Conservation (phyloP, 2,329 filamentous ascomycete species). For the Xylaria sp. region DNA sequence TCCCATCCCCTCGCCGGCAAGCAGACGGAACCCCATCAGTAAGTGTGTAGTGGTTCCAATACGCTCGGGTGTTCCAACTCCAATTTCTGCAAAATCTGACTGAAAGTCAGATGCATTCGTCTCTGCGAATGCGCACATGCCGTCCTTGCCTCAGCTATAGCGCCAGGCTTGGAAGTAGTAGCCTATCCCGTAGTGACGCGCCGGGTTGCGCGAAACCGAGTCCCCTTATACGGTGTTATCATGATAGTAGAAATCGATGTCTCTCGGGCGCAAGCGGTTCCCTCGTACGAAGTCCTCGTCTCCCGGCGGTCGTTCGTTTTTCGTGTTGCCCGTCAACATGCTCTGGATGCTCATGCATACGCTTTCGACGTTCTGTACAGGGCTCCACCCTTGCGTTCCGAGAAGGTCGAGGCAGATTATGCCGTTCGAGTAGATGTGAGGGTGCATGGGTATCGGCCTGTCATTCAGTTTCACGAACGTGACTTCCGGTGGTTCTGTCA, state of each 20-base stretch:
- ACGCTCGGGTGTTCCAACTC: constrained; percentile 17
- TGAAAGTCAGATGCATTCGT: constrained; percentile 17
- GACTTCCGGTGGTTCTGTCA: constrained; percentile 87
- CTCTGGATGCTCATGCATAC: constrained; percentile 97
- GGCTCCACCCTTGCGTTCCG: constrained; percentile 86
- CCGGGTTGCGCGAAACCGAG: constrained; percentile 5
- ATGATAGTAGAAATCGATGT: constrained; percentile 94
- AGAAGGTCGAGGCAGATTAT: constrained; percentile 97
- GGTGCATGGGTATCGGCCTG: constrained; percentile 85
- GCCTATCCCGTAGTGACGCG: constrained; percentile 2
- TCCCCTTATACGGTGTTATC: constrained; percentile 71
- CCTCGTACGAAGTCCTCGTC: constrained; percentile 86
- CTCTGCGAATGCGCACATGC: constrained; percentile 14
- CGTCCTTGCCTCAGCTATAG: constrained; percentile 16
- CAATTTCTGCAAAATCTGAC: constrained; percentile 12
- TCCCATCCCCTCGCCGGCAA: constrained; percentile 2
- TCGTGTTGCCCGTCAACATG: constrained; percentile 95
- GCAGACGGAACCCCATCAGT: constrained; percentile 15
- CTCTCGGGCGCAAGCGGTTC: constrained; percentile 77
- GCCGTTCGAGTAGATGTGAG: constrained; percentile 97
- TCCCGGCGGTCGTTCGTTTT: constrained; percentile 86
- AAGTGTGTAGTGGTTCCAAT: constrained; percentile 4
- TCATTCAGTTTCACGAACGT: constrained; percentile 72
- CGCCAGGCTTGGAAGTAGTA: constrained; percentile 20
- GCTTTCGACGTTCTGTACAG: constrained; percentile 95